Conservation (phyloP, 768 basidiomycete species). For the Lyophyllum shimeji region DNA sequence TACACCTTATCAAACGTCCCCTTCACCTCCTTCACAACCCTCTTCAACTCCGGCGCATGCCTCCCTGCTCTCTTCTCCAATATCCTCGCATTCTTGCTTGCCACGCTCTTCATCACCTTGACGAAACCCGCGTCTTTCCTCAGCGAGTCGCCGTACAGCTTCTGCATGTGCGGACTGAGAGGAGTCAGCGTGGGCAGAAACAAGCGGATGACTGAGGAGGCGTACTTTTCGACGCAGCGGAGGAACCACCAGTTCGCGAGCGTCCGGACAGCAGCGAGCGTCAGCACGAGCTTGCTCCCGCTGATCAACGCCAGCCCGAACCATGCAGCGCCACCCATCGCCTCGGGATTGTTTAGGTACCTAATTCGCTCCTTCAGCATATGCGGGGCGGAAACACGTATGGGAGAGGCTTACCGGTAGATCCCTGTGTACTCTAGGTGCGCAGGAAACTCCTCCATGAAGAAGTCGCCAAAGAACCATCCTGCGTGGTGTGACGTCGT, state of each 20-base stretch:
- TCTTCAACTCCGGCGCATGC: slow-evolving; percentile 79
- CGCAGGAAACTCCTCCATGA: slow-evolving; percentile 90
- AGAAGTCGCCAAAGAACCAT: slow-evolving; percentile 99
- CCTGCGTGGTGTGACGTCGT: slow-evolving; percentile 48
- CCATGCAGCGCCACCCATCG: slow-evolving; percentile 94
- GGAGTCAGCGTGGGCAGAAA: too few species aligned
- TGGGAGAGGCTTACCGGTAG: slow-evolving; percentile 62
- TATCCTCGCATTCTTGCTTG: slow-evolving; percentile 75
- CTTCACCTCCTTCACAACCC: slow-evolving; percentile 83
- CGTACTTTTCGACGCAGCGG: slow-evolving; percentile 86
- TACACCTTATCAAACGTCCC: slow-evolving; percentile 96
- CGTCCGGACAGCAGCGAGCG: slow-evolving; percentile 81
- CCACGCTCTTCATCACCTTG: slow-evolving; percentile 95
- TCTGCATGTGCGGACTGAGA: slow-evolving; percentile 94
- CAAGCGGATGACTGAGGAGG: too few species aligned
- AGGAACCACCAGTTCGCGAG: slow-evolving; percentile 97
- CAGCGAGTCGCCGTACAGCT: slow-evolving; percentile 89
- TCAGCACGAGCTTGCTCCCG: slow-evolving; percentile 87
- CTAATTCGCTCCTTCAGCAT: slow-evolving; percentile 32
- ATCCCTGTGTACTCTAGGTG: slow-evolving; percentile 96
- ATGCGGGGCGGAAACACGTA: neutral
- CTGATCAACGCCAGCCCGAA: slow-evolving; percentile 92
- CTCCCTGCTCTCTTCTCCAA: slow-evolving; percentile 76
- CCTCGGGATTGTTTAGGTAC: slow-evolving; percentile 93
- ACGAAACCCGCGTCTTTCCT: slow-evolving; percentile 97